Evolutionary conservation across 2,329 filamentous ascomycete species (phyloP), one percentile per base, ranked within the genome.

Genomic region (Talaromyces sp.): DNA sequence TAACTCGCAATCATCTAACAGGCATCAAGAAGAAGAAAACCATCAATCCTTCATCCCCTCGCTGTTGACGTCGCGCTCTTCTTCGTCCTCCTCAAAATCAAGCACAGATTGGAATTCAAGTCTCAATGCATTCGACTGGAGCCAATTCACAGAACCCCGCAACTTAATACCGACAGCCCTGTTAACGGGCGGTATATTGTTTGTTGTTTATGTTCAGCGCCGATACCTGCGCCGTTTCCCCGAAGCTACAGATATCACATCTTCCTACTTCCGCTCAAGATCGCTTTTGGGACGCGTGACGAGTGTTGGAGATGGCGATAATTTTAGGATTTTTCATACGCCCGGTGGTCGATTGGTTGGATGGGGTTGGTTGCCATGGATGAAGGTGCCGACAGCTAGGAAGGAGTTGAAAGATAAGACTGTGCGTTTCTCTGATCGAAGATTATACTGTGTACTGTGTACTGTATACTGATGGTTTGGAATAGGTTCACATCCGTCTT

Each of bases 271-370:
- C 75, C 87, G 91, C 54, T 88, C 83, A 67, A 85, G 91, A 71
- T 93, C 87, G 70, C 75, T 99, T 49, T 90, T 94, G 71, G 95
- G 95, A 15, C 86, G 86, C 68, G 95, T 98, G 49, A 97, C 94
- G 13, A 93, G 91, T 71, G 95, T 99, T 27, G 95, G 96, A 49
- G 95, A 99, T 83, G 96, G 93, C 3, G 95, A 99, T 78, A 94
- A 94, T 75, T 97, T 99, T 77, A 90, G 95, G 71, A 77, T 99
- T 58, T 99, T 90, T 76, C 95, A 99, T 77, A 98, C 93, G 0
- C 95, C 95, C 0, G 94, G 94, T n/a, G 95, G 95, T 11, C 85
- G 88, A 69, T 78, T 93, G 61, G 85, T 90, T 11, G 95, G 95
- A 62, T 99, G 95, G 95, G 93, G 91, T n/a, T 96, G 92, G 92